Evolutionary conservation across 768 basidiomycete genomes (phyloP).

Genomic region (Boletus subparvulus): DNA sequence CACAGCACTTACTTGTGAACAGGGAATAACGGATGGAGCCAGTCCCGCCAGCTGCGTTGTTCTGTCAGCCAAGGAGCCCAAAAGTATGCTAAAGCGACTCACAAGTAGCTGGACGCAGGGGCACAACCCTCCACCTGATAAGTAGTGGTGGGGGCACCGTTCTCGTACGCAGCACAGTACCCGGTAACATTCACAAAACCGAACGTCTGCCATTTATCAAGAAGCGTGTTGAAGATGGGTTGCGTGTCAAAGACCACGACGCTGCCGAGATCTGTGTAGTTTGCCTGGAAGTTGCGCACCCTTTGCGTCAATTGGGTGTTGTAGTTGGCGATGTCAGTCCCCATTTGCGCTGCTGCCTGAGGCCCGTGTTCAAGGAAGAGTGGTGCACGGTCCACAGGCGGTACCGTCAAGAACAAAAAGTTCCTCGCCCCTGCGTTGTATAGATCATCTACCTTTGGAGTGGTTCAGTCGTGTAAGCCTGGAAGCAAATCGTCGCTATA

Average conservation of each 20-base stretch:
- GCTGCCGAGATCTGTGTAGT: conserved; percentile 43
- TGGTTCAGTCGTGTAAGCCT: neutral
- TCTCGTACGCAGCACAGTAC: conserved; percentile 57
- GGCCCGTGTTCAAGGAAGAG: conserved; percentile 45
- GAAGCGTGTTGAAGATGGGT: conserved; percentile 56
- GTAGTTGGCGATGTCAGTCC: conserved; percentile 44
- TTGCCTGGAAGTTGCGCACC: conserved; percentile 40
- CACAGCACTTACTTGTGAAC: conserved; percentile 52
- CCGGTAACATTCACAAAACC: conserved; percentile 61
- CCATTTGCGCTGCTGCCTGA: conserved; percentile 27
- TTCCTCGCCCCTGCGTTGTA: conserved; percentile 51
- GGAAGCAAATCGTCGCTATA: neutral
- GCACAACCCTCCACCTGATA: conserved; percentile 59
- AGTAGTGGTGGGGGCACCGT: conserved; percentile 51
- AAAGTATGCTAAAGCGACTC: conserved; percentile 25
- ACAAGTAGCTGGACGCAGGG: conserved; percentile 67
- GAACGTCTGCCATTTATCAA: conserved; percentile 51
- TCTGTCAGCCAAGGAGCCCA: neutral
- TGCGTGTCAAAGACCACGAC: conserved; percentile 55
- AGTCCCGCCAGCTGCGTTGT: conserved; percentile 54
- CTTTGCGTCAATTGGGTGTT: conserved; percentile 46
- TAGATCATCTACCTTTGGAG: conserved; percentile 19
- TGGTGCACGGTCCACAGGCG: conserved; percentile 57
- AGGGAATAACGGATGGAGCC: conserved; percentile 60
- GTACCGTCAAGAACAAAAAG: conserved; percentile 64